Evolutionary conservation across 169 alveolate genomes (phyloP).

Genomic region (Babesia caballi): DNA sequence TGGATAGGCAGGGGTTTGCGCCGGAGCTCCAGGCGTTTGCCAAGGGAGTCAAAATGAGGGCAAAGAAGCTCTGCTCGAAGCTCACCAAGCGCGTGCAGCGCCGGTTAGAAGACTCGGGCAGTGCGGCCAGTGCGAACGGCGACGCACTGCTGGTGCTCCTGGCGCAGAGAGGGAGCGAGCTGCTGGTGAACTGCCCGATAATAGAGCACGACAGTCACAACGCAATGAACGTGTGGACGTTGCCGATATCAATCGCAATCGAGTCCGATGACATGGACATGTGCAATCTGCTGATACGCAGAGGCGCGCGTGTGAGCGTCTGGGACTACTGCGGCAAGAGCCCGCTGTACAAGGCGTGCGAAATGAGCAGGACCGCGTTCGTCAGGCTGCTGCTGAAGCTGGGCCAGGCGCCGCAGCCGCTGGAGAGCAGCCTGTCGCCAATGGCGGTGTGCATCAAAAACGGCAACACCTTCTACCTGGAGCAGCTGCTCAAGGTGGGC

Average conservation of each 20-base stretch:
- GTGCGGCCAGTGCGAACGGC: conserved; percentile 64
- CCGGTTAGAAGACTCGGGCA: conserved; percentile 63
- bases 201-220: conserved; percentile 65
- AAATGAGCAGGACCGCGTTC: conserved; percentile 70
- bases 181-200: conserved; percentile 82
- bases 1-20: conserved; percentile 74
- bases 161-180: conserved; percentile 80
- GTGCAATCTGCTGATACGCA: conserved; percentile 73
- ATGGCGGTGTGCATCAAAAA: conserved; percentile 56
- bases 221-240: conserved; percentile 80
- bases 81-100: conserved; percentile 69
- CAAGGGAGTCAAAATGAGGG: conserved; percentile 67
- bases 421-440: conserved; percentile 67
- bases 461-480: conserved; percentile 54
- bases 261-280: conserved; percentile 72
- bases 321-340: conserved; percentile 84
- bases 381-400: conserved; percentile 65
- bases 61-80: conserved; percentile 64
- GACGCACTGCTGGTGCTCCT: conserved; percentile 67
- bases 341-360: conserved; percentile 83
- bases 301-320: conserved; percentile 84
- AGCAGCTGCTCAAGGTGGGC: conserved; percentile 75
- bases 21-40: conserved; percentile 64
- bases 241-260: conserved; percentile 83
- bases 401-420: conserved; percentile 39